Evolutionary conservation across 441 rosid genomes (phyloP).

Genomic region (Omphalea diandra): DNA sequence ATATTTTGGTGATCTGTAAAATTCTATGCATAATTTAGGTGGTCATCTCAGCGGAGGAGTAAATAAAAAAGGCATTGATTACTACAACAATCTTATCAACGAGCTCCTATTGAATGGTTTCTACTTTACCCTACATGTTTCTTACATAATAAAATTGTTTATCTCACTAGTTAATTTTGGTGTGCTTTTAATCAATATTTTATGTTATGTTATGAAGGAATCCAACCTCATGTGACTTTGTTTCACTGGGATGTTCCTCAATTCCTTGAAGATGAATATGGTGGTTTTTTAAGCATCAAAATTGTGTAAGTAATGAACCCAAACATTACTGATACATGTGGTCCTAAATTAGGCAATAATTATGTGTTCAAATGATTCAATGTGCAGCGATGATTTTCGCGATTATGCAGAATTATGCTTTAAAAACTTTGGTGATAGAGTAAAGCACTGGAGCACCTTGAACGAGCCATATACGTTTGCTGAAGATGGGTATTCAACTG

Average conservation of each 20-base stretch:
- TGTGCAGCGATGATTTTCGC: slow-evolving; percentile 14
- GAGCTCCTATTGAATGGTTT: slow-evolving; percentile 45
- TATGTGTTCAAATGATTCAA: not conserved
- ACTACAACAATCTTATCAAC: slow-evolving; percentile 41
- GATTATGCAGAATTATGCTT: slow-evolving; percentile 27
- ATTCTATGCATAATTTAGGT: slow-evolving; percentile 18
- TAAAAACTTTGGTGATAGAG: slow-evolving; percentile 24
- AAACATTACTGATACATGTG: too few relatives aligned
- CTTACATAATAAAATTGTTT: too few relatives aligned
- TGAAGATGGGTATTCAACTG: slow-evolving; percentile 10
- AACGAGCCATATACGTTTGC: slow-evolving; percentile 23
- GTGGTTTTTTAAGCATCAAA: slow-evolving; percentile 29
- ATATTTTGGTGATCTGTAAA: not conserved
- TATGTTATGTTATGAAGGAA: slow-evolving; percentile 3
- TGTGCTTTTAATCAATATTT: not conserved
- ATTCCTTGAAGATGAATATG: slow-evolving; percentile 32
- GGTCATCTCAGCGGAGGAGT: slow-evolving; percentile 53
- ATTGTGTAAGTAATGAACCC: slow-evolving; percentile 29
- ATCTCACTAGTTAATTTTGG: not conserved
- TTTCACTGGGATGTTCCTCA: slow-evolving; percentile 42
- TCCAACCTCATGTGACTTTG: slow-evolving; percentile 34
- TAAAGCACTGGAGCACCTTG: slow-evolving; percentile 29
- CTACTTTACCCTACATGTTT: too few relatives aligned
- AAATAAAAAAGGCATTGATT: slow-evolving; percentile 41
- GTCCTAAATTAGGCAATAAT: not conserved